Base-by-base conservation (phyloP, 164 flowering plant species). In the Echeveria elegans region DNA sequence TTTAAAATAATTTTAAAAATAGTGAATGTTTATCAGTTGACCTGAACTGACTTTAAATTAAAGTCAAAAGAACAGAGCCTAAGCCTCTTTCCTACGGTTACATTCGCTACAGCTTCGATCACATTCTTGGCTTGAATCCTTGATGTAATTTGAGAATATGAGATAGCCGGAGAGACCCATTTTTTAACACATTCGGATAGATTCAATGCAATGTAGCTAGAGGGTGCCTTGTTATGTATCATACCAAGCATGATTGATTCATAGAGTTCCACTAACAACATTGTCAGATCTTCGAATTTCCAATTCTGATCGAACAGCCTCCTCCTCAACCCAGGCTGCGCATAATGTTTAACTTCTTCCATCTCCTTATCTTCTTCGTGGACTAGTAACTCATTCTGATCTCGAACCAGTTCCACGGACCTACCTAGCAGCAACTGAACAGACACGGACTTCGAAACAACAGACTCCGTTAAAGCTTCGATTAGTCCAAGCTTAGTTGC, bases 41-140 rank as follows among this genome's bases (percentile, higher is more conserved):
- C n/a, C n/a, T n/a, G n/a, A n/a, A n/a, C n/a, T n/a, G n/a, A n/a
- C n/a, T n/a, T n/a, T n/a, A n/a, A n/a, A n/a, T n/a, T n/a, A n/a
- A n/a, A n/a, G n/a, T n/a, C n/a, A n/a, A n/a, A n/a, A n/a, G n/a
- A n/a, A n/a, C n/a, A n/a, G n/a, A n/a, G n/a, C n/a, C n/a, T 1
- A 82, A 66, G 47, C 80, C 84, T 68, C 16, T 66, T 16, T 82
- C 78, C 21, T 65, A 62, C 40, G 96, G 92, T 75, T 90, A 70
- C 14, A 88, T 82, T 75, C 73, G 74, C 72, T 85, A 88, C 73
- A 7, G 85, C 80, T 70, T 92, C 96, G 48, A 92, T 75, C 37
- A 81, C 82, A 28, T 83, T 85, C 61, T 77, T 77, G 31, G 61
- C 65, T 16, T 70, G 68, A 26, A 72, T 75, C 69, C 65, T 78